Evolutionary conservation across 108 stramenopile species (phyloP), one percentile per base, ranked within the genome.

Genomic region (Nitzschia putrida): DNA sequence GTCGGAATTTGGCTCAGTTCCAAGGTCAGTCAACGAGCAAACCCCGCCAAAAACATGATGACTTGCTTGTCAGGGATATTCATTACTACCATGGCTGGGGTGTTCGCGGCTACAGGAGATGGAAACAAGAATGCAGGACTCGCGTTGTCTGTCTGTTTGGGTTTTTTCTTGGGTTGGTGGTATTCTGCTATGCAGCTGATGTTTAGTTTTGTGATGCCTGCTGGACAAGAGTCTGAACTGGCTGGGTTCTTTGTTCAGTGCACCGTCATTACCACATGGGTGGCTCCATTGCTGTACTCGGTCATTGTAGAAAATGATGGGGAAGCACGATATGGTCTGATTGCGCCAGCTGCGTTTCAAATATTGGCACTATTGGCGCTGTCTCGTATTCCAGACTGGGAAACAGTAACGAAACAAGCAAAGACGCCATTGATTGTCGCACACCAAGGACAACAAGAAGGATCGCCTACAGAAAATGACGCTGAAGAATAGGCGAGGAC

Each of bases 231-330:
- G 57, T 71, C 83, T 0, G 86, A 87, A 43, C 44, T 87, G 13
- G 39, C 86, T 13, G 85, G 85, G 5, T 82, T 86, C 53, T 68
- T 65, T 52, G 72, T 86, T 20, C 83, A 83, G 40, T 71, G 76
- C 52, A 78, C 79, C 23, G 64, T 76, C 40, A 70, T 87, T 43
- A 38, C 83, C 8, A 51, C 37, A 37, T 87, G 83, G 83, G 7
- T 87, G 11, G 83, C 86, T 51, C 83, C 86, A 18, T 61, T 87
- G 18, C 57, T 85, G 22, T 87, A 83, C 50, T 68, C 81, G 34
- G 44, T 74, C 20, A 52, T 87, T 61, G 71, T 81, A 0, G 68
- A 79, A 24, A 18, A 66, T 14, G 13, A 18, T 22, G 38, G 29
- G 2, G 13, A 66, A 13, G 52, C 38, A 66, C 1, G 18, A 21